Evolutionary conservation across 805 yeast species (phyloP).

Genomic region (Yarrowia bubula): DNA sequence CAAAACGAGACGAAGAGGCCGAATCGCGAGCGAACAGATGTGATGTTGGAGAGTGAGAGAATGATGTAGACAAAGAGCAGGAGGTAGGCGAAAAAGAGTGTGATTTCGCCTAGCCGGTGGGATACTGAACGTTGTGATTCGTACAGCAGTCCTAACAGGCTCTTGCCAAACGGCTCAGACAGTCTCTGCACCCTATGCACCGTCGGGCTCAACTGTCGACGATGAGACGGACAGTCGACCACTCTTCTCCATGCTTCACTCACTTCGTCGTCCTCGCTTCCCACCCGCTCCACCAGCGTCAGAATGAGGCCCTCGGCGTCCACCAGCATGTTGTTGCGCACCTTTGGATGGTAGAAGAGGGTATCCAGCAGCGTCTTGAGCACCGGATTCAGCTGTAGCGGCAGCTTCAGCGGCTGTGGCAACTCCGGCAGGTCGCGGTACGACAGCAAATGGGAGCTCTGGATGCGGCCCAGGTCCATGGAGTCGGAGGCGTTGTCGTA

Average conservation of each 20-base stretch:
- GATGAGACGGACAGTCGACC: conserved; percentile 36
- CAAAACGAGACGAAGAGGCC: conserved; percentile 48
- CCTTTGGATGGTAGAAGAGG: conserved; percentile 17
- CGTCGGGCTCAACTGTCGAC: conserved; percentile 27
- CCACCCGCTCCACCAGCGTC: conserved; percentile 35
- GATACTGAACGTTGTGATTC: conserved; percentile 32
- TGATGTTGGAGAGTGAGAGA: conserved; percentile 44
- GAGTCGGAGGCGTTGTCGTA: conserved; percentile 9
- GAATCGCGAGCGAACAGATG: conserved; percentile 46
- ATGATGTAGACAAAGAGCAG: conserved; percentile 40
- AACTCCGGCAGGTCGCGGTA: conserved; percentile 10
- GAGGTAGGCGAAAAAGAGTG: conserved; percentile 32
- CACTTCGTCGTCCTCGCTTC: conserved; percentile 35
- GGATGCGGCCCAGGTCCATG: conserved; percentile 20
- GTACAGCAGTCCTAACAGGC: conserved; percentile 32
- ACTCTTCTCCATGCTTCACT: conserved; percentile 32
- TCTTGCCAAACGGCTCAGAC: conserved; percentile 25
- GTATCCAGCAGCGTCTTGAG: background rate
- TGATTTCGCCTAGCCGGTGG: conserved; percentile 17
- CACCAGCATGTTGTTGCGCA: conserved; percentile 17
- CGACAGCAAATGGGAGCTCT: conserved; percentile 17
- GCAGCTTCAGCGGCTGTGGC: background rate
- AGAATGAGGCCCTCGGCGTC: conserved; percentile 20
- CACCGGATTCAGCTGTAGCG: background rate
- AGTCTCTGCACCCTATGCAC: conserved; percentile 35